These are phyloP conservation scores for Umbilicus rupestris DNA, from an alignment of 164 flowering plant species.

Conservation along the genomic window DNA sequence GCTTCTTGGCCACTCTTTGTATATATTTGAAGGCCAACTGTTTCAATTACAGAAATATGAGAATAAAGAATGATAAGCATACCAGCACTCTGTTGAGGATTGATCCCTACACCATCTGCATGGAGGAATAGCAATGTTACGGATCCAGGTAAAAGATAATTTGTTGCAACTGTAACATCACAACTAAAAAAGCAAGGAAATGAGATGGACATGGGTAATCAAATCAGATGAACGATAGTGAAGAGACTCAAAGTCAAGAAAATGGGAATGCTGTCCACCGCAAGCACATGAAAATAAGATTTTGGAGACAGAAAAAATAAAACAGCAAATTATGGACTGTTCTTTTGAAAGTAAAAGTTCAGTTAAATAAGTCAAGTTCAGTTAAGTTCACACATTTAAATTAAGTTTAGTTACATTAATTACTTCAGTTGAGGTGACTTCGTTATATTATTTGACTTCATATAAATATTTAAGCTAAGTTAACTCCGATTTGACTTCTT, in stretches of 20 bases:
- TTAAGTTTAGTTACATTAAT: no score
- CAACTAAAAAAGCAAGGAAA: no score
- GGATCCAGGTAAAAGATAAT: not conserved
- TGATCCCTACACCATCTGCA: slow-evolving; percentile 97
- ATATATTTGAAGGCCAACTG: no score
- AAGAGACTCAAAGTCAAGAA: not conserved
- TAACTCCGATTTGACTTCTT: no score
- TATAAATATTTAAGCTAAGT: no score
- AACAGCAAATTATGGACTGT: not conserved
- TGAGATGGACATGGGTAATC: not conserved
- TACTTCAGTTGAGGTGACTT: no score
- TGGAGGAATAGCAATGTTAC: not conserved
- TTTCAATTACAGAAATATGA: not conserved
- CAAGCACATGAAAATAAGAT: not conserved
- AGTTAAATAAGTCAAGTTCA: no score
- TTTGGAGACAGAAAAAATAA: not conserved
- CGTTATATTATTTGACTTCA: no score
- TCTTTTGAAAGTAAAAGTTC: no score
- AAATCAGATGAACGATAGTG: not conserved
- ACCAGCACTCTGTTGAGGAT: slow-evolving; percentile 99
- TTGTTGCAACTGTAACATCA: not conserved
- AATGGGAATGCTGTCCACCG: not conserved
- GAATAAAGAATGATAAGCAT: slow-evolving; percentile 6
- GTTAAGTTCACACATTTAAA: no score
- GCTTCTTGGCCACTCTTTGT: no score